These are phyloP conservation scores for Mycena sanguinolenta DNA, from an alignment of 768 basidiomycete genomes.

Conservation along the genomic window DNA sequence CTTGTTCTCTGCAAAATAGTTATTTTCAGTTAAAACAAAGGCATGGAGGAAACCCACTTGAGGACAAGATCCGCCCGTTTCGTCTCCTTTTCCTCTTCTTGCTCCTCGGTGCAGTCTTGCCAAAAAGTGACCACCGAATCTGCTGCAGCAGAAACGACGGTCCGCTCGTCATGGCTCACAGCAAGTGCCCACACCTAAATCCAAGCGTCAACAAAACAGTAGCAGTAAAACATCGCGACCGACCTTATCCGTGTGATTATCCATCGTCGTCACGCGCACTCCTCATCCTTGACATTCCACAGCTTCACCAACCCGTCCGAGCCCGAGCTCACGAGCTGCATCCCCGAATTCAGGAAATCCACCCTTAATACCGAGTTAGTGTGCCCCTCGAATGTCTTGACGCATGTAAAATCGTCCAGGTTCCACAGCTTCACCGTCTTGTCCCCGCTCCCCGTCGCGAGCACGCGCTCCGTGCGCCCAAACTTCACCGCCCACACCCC, in stretches of 20 bases:
- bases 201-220: constrained; percentile 1
- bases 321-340: constrained; percentile 90
- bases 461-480: constrained; percentile 81
- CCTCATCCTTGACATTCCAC: constrained; percentile 93
- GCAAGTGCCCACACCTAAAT: constrained; percentile 97
- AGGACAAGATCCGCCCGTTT: constrained; percentile 81
- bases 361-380: constrained; percentile 96
- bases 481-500: constrained; percentile 97
- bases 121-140: constrained; percentile 97
- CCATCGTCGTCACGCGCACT: constrained; percentile 89
- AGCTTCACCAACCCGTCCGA: constrained; percentile 97
- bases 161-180: constrained; percentile 83
- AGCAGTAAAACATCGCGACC: constrained; percentile 37
- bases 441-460: constrained; percentile 96
- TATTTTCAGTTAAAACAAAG: constrained; percentile 1
- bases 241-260: constrained; percentile 98
- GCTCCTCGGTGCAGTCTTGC: constrained; percentile 93
- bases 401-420: constrained; percentile 91
- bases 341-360: constrained; percentile 86
- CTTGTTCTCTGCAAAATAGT: constrained; percentile 85
- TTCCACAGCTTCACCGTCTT: constrained; percentile 96
- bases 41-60: constrained; percentile 68
- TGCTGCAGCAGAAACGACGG: constrained; percentile 93
- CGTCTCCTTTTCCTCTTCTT: constrained; percentile 79
- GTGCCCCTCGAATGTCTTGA: constrained; percentile 98